phyloP scores from a whole-genome alignment of 2,329 filamentous ascomycete genomes.

The Pseudogymnoascus sp. region DNA sequence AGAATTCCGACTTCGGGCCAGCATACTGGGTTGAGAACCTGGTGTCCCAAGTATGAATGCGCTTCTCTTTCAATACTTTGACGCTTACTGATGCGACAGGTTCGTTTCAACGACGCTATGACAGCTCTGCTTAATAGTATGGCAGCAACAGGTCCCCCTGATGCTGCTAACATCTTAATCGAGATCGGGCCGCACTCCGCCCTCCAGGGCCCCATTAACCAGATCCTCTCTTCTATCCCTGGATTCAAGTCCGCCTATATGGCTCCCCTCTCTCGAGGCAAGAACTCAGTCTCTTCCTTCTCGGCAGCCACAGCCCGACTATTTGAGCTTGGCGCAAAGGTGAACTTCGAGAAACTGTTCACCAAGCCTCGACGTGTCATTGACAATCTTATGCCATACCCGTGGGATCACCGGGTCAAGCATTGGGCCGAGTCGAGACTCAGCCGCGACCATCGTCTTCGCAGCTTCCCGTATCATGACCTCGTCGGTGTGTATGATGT shows the following conservation, averaged over 20 bases:
- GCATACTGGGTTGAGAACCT: slow-evolving; percentile 41
- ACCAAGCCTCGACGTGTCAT: neutral
- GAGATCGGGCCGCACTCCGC: slow-evolving; percentile 30
- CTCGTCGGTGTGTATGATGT: slow-evolving; percentile 36
- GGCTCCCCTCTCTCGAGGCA: slow-evolving; percentile 14
- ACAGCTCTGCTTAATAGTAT: slow-evolving; percentile 15
- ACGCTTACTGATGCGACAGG: slow-evolving; percentile 27
- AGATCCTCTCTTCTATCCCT: slow-evolving; percentile 17
- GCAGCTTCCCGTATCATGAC: slow-evolving; percentile 39
- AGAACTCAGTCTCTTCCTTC: slow-evolving; percentile 14
- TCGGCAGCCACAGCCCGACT: slow-evolving; percentile 14
- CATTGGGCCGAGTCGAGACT: slow-evolving; percentile 48
- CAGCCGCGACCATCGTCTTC: slow-evolving; percentile 37
- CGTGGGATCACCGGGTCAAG: slow-evolving; percentile 43
- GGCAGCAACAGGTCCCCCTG: neutral
- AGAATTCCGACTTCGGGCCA: slow-evolving; percentile 7
- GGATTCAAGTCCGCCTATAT: slow-evolving; percentile 11
- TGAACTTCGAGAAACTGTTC: neutral
- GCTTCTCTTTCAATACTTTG: slow-evolving; percentile 26
- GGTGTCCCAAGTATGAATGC: slow-evolving; percentile 31
- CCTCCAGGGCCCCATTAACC: slow-evolving; percentile 28
- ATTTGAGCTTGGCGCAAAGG: slow-evolving; percentile 12
- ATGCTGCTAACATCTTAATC: slow-evolving; percentile 3
- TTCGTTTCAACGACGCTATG: slow-evolving; percentile 38
- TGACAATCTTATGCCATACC: slow-evolving; percentile 29